Evolutionary conservation across 208 protist genomes (phyloP).

Genomic region (Crithidia sp.): DNA sequence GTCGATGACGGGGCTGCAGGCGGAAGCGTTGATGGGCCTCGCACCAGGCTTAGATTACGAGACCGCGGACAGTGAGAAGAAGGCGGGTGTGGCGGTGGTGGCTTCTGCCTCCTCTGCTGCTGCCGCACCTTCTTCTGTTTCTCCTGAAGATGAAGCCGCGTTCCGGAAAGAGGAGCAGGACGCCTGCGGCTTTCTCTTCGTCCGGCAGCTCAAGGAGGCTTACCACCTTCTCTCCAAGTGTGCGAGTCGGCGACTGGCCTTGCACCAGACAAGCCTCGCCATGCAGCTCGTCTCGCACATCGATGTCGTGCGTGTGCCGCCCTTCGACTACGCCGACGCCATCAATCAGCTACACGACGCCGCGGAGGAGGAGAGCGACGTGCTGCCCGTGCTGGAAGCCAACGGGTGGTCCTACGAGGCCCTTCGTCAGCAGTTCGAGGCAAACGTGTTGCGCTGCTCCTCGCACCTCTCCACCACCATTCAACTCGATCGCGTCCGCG

Average conservation of each 20-base stretch:
- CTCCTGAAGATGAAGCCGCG: slow-evolving; percentile 22
- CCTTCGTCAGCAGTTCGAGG: slow-evolving; percentile 39
- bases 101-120: not conserved
- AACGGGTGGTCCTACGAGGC: slow-evolving; percentile 24
- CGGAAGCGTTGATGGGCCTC: slow-evolving; percentile 54
- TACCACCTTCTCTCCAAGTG: slow-evolving; percentile 65
- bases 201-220: slow-evolving; percentile 59
- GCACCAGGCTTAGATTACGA: slow-evolving; percentile 33
- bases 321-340: slow-evolving; percentile 52
- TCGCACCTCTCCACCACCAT: slow-evolving; percentile 58
- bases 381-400: slow-evolving; percentile 17
- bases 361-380: slow-evolving; percentile 22
- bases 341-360: slow-evolving; percentile 25
- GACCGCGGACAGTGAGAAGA: not conserved
- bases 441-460: slow-evolving; percentile 47
- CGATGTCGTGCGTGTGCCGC: slow-evolving; percentile 59
- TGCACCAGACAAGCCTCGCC: slow-evolving; percentile 60
- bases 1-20: slow-evolving; percentile 39
- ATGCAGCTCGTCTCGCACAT: slow-evolving; percentile 64
- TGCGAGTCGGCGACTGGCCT: slow-evolving; percentile 59
- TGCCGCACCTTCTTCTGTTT: slow-evolving; percentile 1
- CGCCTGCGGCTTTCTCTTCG: slow-evolving; percentile 68
- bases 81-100: slow-evolving; percentile 7
- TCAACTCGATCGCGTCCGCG: slow-evolving; percentile 49
- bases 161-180: slow-evolving; percentile 46